phyloP scores from a whole-genome alignment of 2,329 filamentous ascomycete species.

The Penicillium polonicum region DNA sequence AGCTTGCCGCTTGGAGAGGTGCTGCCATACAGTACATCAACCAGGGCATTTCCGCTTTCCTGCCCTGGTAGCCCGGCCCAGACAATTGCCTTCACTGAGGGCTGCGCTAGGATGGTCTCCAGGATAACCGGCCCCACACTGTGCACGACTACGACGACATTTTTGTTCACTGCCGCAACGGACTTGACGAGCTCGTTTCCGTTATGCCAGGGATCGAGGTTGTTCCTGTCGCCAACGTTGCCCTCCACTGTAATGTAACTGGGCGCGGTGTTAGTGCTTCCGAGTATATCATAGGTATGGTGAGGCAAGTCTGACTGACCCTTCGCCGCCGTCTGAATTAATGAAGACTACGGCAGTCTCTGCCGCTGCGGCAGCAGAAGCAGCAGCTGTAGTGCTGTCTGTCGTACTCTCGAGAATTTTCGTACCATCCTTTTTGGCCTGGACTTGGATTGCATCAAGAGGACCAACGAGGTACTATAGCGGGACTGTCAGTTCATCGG shows the following conservation, averaged over 20 bases:
- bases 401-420: conserved; percentile 45
- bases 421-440: conserved; percentile 39
- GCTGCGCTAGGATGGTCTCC: conserved; percentile 61
- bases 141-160: conserved; percentile 65
- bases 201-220: conserved; percentile 49
- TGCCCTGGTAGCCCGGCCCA: conserved; percentile 64
- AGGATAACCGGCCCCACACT: conserved; percentile 62
- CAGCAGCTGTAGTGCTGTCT: conserved; percentile 38
- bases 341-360: conserved; percentile 50
- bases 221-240: conserved; percentile 55
- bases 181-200: conserved; percentile 50
- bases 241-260: conserved; percentile 52
- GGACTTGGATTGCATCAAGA: conserved; percentile 42
- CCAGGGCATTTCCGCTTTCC: conserved; percentile 48
- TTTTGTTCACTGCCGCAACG: conserved; percentile 59
- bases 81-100: conserved; percentile 63
- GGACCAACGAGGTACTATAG: conserved; percentile 45
- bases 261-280: neutral
- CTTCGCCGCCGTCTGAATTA: conserved; percentile 51
- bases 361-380: conserved; percentile 38
- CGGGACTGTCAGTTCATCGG: neutral
- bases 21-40: conserved; percentile 48
- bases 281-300: no score
- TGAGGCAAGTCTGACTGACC: conserved; percentile 16
- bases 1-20: conserved; percentile 54